Base-by-base conservation (phyloP, 345 rosid species). In the Eucalyptus globulus region DNA sequence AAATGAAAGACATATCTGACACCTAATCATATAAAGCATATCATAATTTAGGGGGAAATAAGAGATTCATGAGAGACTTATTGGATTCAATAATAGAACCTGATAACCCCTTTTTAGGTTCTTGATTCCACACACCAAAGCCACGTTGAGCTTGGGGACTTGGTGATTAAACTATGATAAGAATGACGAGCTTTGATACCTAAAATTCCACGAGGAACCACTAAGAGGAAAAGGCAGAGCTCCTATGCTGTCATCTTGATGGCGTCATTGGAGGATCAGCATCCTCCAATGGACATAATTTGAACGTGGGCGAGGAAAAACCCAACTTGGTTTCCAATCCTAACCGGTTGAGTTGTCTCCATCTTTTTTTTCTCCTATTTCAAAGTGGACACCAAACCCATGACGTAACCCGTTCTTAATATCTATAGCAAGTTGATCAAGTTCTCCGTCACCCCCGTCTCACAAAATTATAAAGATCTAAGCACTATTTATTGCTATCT, bases 371-470 rank as follows among this genome's bases (percentile, higher is more conserved):
- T 27, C 31, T 26, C 80, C 76, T 40, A 72, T 83, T 60, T 50
- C 90, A 24, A 16, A 90, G 91, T 88, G 90, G 90, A 44, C 92
- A 69, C 87, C 87, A 29, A n/a, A 69, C 86, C 56, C 89, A 51
- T 22, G 50, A 88, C 47, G 13, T 43, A 43, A 53, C 85, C 26
- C 24, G 4, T 40, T 7, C 14, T 21, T 11, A 62, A 29, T 40
- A 76, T 21, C 43, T 5, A 47, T 80, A 2, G 50, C 44, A 47
- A 49, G 89, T 88, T 72, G 87, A 80, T 88, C 10, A 24, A 21
- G 44, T 40, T 87, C 83, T 17, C 8, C 49, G 3, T 87, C 88
- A 14, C 37, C 9, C 6, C 14, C 34, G 2, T 12, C 81, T 37
- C 81, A 40, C 47, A 6, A 76, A 22, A 22, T 76, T 11, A 76